phyloP scores from a whole-genome alignment of 208 protist genomes.

The Strigomonas culicis region DNA sequence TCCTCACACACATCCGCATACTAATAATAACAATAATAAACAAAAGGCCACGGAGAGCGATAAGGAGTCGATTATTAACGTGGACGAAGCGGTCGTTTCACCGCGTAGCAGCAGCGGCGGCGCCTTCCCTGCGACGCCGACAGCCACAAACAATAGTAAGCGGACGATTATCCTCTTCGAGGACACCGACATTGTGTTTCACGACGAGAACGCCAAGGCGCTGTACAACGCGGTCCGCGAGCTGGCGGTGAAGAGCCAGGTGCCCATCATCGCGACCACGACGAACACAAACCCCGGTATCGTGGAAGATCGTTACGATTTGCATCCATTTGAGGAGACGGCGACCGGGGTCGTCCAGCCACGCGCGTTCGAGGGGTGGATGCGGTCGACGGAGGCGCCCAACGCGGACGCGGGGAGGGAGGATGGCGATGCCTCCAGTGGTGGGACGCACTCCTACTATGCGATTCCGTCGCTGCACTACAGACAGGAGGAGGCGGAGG shows the following conservation, averaged over 20 bases:
- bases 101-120: not conserved
- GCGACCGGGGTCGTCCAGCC: too few relatives aligned
- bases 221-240: not conserved
- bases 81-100: not conserved
- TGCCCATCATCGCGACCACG: not conserved
- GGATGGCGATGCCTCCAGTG: too few relatives aligned
- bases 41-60: not conserved
- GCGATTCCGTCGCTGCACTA: not conserved
- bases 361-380: too few relatives aligned
- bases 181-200: slow-evolving; percentile 5
- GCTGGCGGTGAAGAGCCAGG: not conserved
- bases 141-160: not conserved
- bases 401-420: too few relatives aligned
- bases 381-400: too few relatives aligned
- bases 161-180: not conserved
- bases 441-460: too few relatives aligned
- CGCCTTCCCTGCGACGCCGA: too few relatives aligned
- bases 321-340: too few relatives aligned
- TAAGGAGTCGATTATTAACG: not conserved
- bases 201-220: not conserved
- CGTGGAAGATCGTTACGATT: too few relatives aligned
- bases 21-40: slow-evolving; percentile 4
- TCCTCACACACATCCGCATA: too few relatives aligned
- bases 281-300: too few relatives aligned
- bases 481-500: not conserved